phyloP scores from a whole-genome alignment of 306 rosid species.

The Sicyos baderoa region DNA sequence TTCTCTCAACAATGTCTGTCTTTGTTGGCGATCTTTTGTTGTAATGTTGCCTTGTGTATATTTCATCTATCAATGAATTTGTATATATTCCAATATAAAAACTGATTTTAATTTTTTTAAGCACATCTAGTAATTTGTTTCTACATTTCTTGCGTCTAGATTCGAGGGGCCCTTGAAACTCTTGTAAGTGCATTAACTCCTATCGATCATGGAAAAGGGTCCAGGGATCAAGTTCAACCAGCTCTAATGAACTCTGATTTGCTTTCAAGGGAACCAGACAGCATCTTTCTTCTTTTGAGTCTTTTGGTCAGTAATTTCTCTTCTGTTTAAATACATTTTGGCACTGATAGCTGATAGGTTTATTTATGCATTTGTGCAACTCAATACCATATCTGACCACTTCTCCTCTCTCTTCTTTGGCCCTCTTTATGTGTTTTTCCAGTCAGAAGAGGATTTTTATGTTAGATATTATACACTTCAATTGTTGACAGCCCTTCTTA shows the following conservation, averaged over 20 bases:
- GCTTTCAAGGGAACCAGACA: conserved; percentile 80
- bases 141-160: conserved; percentile 31
- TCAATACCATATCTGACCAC: not conserved
- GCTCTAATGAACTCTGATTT: conserved; percentile 77
- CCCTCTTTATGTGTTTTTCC: conserved; percentile 28
- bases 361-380: not conserved
- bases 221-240: conserved; percentile 73
- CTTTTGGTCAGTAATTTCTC: conserved; percentile 58
- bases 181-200: conserved; percentile 83
- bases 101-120: not conserved
- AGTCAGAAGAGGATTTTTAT: conserved; percentile 94
- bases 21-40: not conserved
- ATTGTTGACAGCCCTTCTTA: conserved; percentile 80
- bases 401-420: not conserved
- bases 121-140: conserved; percentile 15
- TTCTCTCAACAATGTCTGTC: not conserved
- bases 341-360: not conserved
- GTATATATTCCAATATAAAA: not conserved
- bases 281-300: conserved; percentile 78
- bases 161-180: conserved; percentile 90
- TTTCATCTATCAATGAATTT: not conserved
- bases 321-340: conserved; percentile 16
- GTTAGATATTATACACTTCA: conserved; percentile 90
- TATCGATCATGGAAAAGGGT: conserved; percentile 54
- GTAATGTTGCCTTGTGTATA: not conserved